Percentiles rank a stretch among this genome's conserved stretches.
Conservation (phyloP, 2,329 filamentous ascomycete species). For the Teratosphaeria zuluensis region DNA sequence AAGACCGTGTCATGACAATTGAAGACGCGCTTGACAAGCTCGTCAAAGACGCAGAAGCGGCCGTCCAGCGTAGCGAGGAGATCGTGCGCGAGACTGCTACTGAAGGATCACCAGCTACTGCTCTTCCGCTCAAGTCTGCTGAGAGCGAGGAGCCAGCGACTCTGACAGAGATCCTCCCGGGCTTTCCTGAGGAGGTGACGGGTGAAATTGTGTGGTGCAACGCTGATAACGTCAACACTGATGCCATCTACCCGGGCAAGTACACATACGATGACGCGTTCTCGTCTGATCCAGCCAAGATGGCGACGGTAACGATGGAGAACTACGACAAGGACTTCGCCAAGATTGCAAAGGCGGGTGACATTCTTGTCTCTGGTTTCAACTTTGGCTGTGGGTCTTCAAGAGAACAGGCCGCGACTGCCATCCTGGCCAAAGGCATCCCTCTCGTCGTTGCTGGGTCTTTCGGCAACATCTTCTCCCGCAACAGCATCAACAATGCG, state of each 20-base stretch:
- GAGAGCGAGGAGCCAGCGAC: slow-evolving; percentile 23
- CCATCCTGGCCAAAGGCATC: slow-evolving; percentile 71
- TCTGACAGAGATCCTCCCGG: slow-evolving; percentile 63
- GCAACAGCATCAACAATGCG: slow-evolving; percentile 73
- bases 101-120: background rate
- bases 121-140: background rate
- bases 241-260: slow-evolving; percentile 84
- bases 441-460: slow-evolving; percentile 70
- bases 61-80: slow-evolving; percentile 48
- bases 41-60: slow-evolving; percentile 56
- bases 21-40: slow-evolving; percentile 64
- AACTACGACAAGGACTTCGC: slow-evolving; percentile 78
- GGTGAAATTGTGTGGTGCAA: slow-evolving; percentile 88
- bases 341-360: slow-evolving; percentile 52
- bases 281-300: slow-evolving; percentile 59
- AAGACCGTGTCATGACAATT: slow-evolving; percentile 56
- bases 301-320: slow-evolving; percentile 86
- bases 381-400: slow-evolving; percentile 82
- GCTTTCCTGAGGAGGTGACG: slow-evolving; percentile 72
- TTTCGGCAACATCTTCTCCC: slow-evolving; percentile 74
- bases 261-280: slow-evolving; percentile 89
- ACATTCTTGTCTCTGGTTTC: slow-evolving; percentile 77
- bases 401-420: slow-evolving; percentile 80
- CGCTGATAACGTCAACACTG: slow-evolving; percentile 80
- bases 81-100: slow-evolving; percentile 29